These are phyloP conservation scores for Macadamia tetraphylla DNA, from an alignment of 164 flowering plant species.

Conservation along the genomic window DNA sequence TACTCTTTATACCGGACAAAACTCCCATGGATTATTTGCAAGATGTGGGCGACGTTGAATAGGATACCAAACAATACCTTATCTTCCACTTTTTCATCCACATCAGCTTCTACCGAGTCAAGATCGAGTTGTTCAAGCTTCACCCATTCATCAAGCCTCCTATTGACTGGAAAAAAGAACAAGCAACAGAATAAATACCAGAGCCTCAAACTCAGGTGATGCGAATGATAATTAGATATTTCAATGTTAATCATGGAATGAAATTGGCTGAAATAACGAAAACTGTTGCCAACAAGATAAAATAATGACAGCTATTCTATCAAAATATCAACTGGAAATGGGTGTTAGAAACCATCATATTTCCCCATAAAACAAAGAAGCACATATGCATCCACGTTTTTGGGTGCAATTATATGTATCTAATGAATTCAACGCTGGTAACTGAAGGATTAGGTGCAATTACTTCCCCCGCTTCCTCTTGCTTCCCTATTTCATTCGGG, in stretches of 20 bases:
- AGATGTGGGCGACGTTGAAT: not conserved
- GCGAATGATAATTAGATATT: not conserved
- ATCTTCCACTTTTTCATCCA: slow-evolving; percentile 96
- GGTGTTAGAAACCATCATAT: too few relatives aligned
- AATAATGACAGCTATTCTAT: not conserved
- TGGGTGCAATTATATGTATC: too few relatives aligned
- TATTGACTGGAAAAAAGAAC: slow-evolving; percentile 50
- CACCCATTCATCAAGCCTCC: slow-evolving; percentile 98
- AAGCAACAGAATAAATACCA: not conserved
- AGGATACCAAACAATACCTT: slow-evolving; percentile 49
- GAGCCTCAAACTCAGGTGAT: not conserved
- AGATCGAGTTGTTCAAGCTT: slow-evolving; percentile 97
- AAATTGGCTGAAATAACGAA: not conserved
- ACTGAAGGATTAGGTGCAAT: too few relatives aligned
- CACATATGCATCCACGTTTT: too few relatives aligned
- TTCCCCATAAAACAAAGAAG: too few relatives aligned
- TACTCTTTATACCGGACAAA: too few relatives aligned
- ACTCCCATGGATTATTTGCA: not conserved
- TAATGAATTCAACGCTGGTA: too few relatives aligned
- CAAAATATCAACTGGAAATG: too few relatives aligned
- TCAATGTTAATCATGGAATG: not conserved
- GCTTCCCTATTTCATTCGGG: too few relatives aligned
- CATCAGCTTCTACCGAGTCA: slow-evolving; percentile 82
- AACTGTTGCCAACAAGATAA: too few relatives aligned
- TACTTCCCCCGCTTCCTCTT: too few relatives aligned